Percentiles rank a stretch among this genome's conserved stretches.
Conservation (phyloP, 331 rosid genomes). For the Stylosanthes scabra region DNA sequence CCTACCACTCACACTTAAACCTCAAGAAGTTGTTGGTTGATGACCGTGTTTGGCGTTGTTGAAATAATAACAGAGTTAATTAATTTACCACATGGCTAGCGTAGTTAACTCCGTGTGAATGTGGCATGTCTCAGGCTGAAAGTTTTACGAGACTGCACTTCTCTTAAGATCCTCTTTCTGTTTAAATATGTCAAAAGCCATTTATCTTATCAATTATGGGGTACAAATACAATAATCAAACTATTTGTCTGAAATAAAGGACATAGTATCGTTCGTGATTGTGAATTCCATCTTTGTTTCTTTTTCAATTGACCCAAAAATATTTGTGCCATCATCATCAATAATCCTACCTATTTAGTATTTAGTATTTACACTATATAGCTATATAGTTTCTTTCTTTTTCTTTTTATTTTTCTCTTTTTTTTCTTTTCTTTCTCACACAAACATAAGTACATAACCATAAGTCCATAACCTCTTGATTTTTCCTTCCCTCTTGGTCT, state of each 20-base stretch:
- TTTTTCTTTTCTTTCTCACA: slow-evolving; percentile 9
- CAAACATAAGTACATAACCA: too few species aligned
- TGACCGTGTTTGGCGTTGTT: too few species aligned
- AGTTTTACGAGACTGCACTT: slow-evolving; percentile 49
- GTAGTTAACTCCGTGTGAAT: not conserved
- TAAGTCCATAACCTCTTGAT: slow-evolving; percentile 45
- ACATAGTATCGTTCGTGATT: slow-evolving; percentile 58
- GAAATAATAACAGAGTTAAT: too few species aligned
- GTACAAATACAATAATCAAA: slow-evolving; percentile 38
- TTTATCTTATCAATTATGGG: slow-evolving; percentile 63
- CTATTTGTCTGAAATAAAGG: slow-evolving; percentile 73
- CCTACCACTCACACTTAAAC: too few species aligned
- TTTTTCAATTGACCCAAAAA: slow-evolving; percentile 48
- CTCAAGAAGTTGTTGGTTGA: too few species aligned
- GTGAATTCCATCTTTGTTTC: slow-evolving; percentile 53
- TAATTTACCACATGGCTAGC: too few species aligned
- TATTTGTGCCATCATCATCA: slow-evolving; percentile 27
- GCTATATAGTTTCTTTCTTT: slow-evolving; percentile 51
- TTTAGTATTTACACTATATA: too few species aligned
- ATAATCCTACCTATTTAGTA: slow-evolving; percentile 37
- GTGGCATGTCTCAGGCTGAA: slow-evolving; percentile 36
- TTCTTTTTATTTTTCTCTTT: too few species aligned
- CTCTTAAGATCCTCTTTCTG: slow-evolving; percentile 40
- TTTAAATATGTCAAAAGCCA: slow-evolving; percentile 61
- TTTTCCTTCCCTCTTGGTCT: slow-evolving; percentile 63